Evolutionary conservation across 176 grass and related monocot species (phyloP).

Genomic region (Aegilops tauschii): DNA sequence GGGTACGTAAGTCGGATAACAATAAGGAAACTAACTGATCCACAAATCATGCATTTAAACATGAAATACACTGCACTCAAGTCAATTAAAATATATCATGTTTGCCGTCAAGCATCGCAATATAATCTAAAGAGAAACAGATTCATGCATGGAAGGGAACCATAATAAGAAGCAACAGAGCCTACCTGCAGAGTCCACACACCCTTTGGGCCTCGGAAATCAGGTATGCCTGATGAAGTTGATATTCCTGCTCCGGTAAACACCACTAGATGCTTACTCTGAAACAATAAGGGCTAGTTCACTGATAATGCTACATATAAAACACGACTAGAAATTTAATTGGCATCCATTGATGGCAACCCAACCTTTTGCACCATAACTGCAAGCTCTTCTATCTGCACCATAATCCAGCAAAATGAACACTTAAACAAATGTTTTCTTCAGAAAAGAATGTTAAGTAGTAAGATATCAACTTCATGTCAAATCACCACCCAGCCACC

Average conservation of each 20-base stretch:
- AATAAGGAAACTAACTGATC: not conserved
- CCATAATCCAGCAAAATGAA: conserved; percentile 5
- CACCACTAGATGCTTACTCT: conserved; percentile 98
- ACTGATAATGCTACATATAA: conserved; percentile 13
- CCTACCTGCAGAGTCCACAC: conserved; percentile 98
- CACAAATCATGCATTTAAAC: not conserved
- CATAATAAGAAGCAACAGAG: not conserved
- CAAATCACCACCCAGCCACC: not conserved
- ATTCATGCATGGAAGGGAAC: not conserved
- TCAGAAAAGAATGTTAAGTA: conserved; percentile 20
- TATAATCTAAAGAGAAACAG: not conserved
- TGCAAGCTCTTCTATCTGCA: conserved; percentile 96
- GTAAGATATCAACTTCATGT: not conserved
- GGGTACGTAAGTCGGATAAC: conserved; percentile 9
- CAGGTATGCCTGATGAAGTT: conserved; percentile 93
- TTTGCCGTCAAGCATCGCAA: not conserved
- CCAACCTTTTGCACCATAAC: conserved; percentile 76
- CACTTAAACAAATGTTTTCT: conserved; percentile 20
- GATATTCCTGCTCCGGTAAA: conserved; percentile 99
- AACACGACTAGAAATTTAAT: conserved; percentile 15
- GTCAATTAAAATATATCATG: not conserved
- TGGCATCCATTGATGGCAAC: not conserved
- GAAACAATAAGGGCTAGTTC: conserved; percentile 32
- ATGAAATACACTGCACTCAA: not conserved
- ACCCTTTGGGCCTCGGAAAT: conserved; percentile 95